These are phyloP conservation scores for Vachellia pachyceras DNA, from an alignment of 306 rosid genomes.

Conservation along the genomic window DNA sequence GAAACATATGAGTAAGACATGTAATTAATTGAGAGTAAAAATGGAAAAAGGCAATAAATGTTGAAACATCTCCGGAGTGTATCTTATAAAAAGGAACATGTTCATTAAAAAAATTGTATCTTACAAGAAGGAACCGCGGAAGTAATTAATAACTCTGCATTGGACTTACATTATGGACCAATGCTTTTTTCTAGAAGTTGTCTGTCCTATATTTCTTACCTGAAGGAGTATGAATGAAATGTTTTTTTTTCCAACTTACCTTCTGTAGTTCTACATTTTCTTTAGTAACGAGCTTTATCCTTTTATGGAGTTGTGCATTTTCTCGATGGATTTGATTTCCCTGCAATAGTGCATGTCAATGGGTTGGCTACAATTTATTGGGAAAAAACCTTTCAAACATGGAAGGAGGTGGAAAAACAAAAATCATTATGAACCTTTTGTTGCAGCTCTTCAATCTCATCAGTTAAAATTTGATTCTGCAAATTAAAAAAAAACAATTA, in stretches of 20 bases:
- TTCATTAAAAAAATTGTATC: no score
- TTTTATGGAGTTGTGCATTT: conserved; percentile 54
- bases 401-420: conserved; percentile 16
- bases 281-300: conserved; percentile 49
- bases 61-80: no score
- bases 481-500: conserved; percentile 20
- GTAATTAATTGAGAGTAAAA: no score
- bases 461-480: conserved; percentile 59
- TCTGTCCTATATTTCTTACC: no score
- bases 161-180: no score
- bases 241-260: neutral
- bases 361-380: conserved; percentile 26
- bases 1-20: no score
- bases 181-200: no score
- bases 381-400: conserved; percentile 15
- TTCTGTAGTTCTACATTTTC: conserved; percentile 64
- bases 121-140: no score
- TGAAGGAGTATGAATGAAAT: no score
- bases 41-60: no score
- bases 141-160: no score
- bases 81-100: no score
- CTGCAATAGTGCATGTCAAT: conserved; percentile 44
- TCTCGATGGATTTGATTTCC: conserved; percentile 59
- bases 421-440: conserved; percentile 47
- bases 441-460: conserved; percentile 56